Conservation (phyloP, 768 basidiomycete genomes). For the Panellus pusillus region DNA sequence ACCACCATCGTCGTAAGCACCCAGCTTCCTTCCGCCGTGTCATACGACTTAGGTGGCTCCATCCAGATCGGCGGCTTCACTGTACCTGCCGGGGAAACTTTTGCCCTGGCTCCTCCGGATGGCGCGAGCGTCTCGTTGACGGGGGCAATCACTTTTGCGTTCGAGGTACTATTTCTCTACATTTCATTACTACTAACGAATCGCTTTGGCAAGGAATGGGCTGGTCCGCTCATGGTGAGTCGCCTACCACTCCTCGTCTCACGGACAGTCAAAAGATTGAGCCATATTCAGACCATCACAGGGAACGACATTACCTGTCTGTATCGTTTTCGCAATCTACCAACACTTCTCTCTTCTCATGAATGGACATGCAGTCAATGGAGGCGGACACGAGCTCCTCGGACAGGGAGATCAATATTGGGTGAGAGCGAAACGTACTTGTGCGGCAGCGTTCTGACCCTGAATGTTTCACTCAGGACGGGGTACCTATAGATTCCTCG, state of each 20-base stretch:
- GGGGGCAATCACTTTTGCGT: slow-evolving; percentile 11
- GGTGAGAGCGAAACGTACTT: neutral
- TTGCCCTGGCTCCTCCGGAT: slow-evolving; percentile 13
- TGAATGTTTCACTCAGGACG: slow-evolving; percentile 8
- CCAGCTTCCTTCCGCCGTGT: neutral
- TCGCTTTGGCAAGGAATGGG: slow-evolving; percentile 9
- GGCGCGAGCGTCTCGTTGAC: slow-evolving; percentile 16
- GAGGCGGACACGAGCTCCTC: slow-evolving; percentile 16
- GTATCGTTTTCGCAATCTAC: neutral
- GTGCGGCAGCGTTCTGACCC: neutral
- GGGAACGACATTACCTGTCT: slow-evolving; percentile 21
- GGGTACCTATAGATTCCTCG: neutral
- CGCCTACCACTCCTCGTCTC: slow-evolving; percentile 14
- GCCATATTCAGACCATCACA: slow-evolving; percentile 9
- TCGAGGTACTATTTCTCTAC: neutral
- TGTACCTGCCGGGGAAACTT: slow-evolving; percentile 19
- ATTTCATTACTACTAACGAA: neutral
- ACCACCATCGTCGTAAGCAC: slow-evolving; percentile 22
- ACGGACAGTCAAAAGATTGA: too few species aligned
- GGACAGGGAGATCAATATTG: slow-evolving; percentile 21
- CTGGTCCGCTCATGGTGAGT: slow-evolving; percentile 18
- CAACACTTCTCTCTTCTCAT: neutral
- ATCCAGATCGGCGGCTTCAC: slow-evolving; percentile 22
- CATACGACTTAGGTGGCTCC: neutral
- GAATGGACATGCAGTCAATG: slow-evolving; percentile 10